These are phyloP conservation scores for Colletotrichum sp. DNA, from an alignment of 2,329 filamentous ascomycete species.

Conservation along the genomic window DNA sequence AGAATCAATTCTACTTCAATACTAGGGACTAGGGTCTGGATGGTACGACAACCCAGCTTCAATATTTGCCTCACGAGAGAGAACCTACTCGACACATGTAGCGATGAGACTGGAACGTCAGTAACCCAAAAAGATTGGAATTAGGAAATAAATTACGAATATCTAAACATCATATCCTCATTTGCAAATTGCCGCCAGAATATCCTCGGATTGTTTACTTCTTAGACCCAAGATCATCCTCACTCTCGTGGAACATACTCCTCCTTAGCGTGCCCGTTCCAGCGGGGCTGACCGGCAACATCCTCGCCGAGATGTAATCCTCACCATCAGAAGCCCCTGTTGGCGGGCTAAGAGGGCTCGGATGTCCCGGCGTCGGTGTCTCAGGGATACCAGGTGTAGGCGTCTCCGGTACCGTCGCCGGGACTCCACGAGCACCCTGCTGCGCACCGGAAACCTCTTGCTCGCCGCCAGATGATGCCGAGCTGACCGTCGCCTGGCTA, in stretches of 20 bases:
- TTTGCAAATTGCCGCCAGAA: not conserved
- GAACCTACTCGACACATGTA: not conserved
- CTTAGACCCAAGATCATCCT: constrained; percentile 34
- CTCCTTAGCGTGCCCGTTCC: constrained; percentile 30
- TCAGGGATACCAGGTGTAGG: constrained; percentile 11
- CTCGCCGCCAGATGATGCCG: constrained; percentile 20
- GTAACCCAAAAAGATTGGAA: not conserved
- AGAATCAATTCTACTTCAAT: not conserved
- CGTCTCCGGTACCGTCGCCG: constrained; percentile 13
- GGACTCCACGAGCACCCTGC: not conserved
- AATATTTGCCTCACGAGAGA: not conserved
- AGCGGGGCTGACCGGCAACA: constrained; percentile 15
- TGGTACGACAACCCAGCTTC: not conserved
- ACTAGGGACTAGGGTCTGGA: not conserved
- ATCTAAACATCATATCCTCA: not conserved
- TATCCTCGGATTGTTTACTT: not conserved
- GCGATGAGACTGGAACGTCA: accelerated
- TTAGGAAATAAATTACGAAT: not conserved
- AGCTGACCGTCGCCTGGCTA: constrained; percentile 46
- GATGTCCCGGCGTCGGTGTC: constrained; percentile 6
- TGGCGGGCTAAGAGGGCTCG: constrained; percentile 29
- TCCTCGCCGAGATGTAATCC: constrained; percentile 29
- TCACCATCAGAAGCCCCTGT: constrained; percentile 25
- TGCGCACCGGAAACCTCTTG: not conserved
- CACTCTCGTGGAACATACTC: constrained; percentile 47